Evolutionary conservation across 2,329 filamentous ascomycete genomes (phyloP).

Genomic region (Pyrenophora seminiperda): DNA sequence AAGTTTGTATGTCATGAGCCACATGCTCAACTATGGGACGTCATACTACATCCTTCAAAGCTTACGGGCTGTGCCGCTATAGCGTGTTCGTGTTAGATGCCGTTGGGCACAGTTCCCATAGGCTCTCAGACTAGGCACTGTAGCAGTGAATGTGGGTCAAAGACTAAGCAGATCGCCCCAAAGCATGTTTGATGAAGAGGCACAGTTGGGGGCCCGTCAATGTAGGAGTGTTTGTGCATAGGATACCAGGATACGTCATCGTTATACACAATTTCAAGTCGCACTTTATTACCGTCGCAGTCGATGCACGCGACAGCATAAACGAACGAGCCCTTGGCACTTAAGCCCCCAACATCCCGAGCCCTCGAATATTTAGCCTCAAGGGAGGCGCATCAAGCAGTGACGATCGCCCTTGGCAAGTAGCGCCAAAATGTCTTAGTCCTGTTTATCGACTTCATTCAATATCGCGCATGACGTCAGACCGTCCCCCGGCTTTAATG

Average conservation of each 20-base stretch:
- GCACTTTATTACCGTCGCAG: no score
- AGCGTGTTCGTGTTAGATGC: conserved; percentile 8
- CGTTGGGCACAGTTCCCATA: conserved; percentile 8
- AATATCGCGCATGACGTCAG: conserved; percentile 16
- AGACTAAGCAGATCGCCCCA: conserved; percentile 8
- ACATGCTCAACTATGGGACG: conserved; percentile 12
- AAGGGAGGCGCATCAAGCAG: conserved; percentile 15
- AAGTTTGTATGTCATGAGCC: conserved; percentile 16
- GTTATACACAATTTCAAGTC: neutral
- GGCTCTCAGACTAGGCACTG: conserved; percentile 17
- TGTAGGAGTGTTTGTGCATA: neutral
- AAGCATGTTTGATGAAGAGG: conserved; percentile 2
- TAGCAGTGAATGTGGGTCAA: conserved; percentile 19
- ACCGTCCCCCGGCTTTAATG: neutral
- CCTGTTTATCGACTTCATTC: neutral
- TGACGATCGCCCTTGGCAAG: conserved; percentile 18
- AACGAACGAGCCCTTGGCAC: neutral
- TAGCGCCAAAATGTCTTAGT: conserved; percentile 15
- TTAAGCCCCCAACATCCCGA: conserved; percentile 7
- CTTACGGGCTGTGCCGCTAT: conserved; percentile 16
- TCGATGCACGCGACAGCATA: neutral
- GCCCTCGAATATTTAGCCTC: conserved; percentile 6
- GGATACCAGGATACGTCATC: neutral
- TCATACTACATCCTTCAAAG: conserved; percentile 19
- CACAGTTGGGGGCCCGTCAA: neutral